These are phyloP conservation scores for Guillardia theta DNA, from an alignment of 78 protist species.

Conservation along the genomic window DNA sequence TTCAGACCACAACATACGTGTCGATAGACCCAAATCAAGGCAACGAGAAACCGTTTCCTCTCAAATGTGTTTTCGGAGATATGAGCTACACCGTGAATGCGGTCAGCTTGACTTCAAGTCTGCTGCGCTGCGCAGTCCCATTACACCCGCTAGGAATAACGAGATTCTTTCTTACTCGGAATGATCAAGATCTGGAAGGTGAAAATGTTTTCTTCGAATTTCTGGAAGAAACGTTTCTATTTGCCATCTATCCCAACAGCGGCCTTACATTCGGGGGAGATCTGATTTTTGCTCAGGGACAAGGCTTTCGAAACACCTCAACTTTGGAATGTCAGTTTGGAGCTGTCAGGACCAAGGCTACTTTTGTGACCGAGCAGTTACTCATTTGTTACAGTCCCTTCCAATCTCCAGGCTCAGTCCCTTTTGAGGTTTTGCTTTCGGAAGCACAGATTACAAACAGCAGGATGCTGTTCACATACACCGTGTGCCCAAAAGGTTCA, in stretches of 20 bases:
- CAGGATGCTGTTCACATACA: not conserved
- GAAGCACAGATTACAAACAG: not conserved
- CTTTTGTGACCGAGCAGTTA: not conserved
- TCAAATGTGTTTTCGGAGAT: not conserved
- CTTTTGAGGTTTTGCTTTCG: not conserved
- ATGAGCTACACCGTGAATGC: not conserved
- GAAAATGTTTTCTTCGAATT: not conserved
- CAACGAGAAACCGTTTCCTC: not conserved
- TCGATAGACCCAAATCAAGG: not conserved
- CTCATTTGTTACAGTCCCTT: not conserved
- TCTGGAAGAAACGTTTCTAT: not conserved
- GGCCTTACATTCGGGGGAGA: not conserved
- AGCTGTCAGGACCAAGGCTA: not conserved
- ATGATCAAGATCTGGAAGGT: not conserved
- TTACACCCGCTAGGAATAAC: not conserved
- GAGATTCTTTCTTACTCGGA: not conserved
- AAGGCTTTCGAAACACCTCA: not conserved
- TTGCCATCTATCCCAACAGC: not conserved
- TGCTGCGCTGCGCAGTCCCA: not conserved
- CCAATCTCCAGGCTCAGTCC: conserved; percentile 6
- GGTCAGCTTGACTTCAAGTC: not conserved
- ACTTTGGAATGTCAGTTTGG: not conserved
- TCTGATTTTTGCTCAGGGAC: not conserved
- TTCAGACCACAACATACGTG: not conserved
- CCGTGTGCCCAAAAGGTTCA: not conserved